Base-by-base conservation (phyloP, 768 basidiomycete genomes). In the Lactarius pseudohatsudake region DNA sequence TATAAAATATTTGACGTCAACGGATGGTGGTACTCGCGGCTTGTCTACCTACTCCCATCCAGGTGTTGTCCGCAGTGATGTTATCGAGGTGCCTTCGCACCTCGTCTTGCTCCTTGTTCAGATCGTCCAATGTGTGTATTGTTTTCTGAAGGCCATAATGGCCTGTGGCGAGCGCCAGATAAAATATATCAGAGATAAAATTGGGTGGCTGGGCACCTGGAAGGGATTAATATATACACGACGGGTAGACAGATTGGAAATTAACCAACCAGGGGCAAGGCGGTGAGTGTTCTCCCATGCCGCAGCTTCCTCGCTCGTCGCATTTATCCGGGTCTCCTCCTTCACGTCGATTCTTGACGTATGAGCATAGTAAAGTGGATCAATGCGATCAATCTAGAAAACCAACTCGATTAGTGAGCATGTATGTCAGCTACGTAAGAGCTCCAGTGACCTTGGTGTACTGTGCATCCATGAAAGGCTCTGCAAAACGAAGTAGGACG, bases 161-260 rank as follows among this genome's bases (percentile, higher is more conserved):
- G 63, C 91, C 89, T 81, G 90, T 90, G 0, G 94, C 89, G 57
- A 92, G 84, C 9, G 89, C 82, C 54, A 98, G 82, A 79, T 92
- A 98, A 80, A 98, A 98, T 22, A 97, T 86, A 54, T 98, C 89
- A 7, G 96, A 94, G 69, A 98, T 94, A 77, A 99, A 99, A 75
- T 97, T 97, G 2, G 91, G 87, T 6, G 87, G 74, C 3, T 85
- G 74, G n/a, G 83, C 87, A 32, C 67, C 69, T 69, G 22, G 18
- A 30, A 30, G 32, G 34, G 36, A 54, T 86, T 72, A 72, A 55
- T 53, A 56, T 22, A n/a, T 58, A 38, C 11, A 38, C 11, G 7
- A 15, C 47, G 53, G 15, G 11, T 9, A 59, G 41, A 62, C 7
- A 26, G 28, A 34, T 34, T 6, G 10, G 41, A 63, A 22, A 16